A percentile compares a stretch with the other conserved stretches of the same genome.
phyloP scores from a whole-genome alignment of 495 filamentous ascomycete genomes.

The Friedmanniomyces simplex region DNA sequence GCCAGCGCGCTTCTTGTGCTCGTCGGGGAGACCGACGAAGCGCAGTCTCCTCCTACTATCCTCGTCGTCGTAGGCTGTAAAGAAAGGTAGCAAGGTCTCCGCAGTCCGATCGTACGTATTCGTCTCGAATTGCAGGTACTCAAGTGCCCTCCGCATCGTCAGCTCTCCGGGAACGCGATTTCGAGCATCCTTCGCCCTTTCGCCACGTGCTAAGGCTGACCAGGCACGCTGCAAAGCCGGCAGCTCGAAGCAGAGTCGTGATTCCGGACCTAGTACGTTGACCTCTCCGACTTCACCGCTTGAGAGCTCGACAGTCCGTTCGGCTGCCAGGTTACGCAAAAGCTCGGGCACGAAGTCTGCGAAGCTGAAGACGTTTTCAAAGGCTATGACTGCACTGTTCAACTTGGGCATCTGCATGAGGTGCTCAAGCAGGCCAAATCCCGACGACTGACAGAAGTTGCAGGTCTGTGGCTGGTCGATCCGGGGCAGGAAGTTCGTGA shows the following conservation, averaged over 20 bases:
- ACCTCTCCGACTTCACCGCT: background rate
- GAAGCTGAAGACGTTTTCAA: constrained; percentile 1
- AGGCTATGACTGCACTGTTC: background rate
- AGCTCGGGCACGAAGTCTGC: background rate
- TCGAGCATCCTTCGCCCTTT: background rate
- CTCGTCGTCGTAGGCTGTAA: background rate
- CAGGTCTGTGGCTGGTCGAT: background rate
- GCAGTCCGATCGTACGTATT: constrained; percentile 1
- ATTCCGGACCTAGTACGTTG: background rate
- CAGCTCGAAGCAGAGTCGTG: background rate
- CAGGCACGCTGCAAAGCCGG: background rate
- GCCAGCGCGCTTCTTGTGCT: background rate
- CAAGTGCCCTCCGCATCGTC: background rate
- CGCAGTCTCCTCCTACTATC: background rate
- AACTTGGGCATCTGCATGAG: background rate
- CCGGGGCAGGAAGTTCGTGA: background rate
- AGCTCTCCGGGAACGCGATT: background rate
- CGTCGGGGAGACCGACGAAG: background rate
- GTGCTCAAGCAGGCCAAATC: background rate
- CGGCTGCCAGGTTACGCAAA: background rate
- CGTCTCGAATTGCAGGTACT: constrained; percentile 7
- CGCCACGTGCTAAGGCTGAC: background rate
- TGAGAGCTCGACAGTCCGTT: background rate
- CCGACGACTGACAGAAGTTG: background rate
- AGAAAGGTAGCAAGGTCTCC: constrained; percentile 1